Base-by-base conservation (phyloP, 371 early-diverging fungal genomes). In the Dichotomocladium elegans region DNA sequence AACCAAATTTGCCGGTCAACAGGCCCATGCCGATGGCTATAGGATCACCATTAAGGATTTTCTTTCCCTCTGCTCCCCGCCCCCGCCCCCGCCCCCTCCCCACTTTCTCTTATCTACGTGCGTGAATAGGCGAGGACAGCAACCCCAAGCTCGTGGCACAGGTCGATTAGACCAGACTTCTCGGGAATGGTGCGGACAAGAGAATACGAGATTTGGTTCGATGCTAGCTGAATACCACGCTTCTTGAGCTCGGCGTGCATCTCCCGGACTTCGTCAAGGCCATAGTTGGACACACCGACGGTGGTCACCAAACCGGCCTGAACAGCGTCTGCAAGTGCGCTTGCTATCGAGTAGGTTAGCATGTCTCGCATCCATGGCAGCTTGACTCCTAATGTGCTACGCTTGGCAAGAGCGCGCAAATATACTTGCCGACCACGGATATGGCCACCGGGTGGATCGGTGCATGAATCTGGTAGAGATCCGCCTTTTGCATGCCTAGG, bases 401-500 rank as follows among this genome's bases (percentile, higher is more conserved):
- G 17, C 14, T 14, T 19, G 12, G 6, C n/a, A 10, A 31, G 24
- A 4, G 21, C 9, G 21, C 8, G 24, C 15, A 25, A 28, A n/a
- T 14, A 34, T 24, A 60, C n/a, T 61, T 74, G 71, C 77, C 77
- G 47, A 77, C 66, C 2, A 72, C 71, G 43, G 78, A 74, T 21
- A 80, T 67, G 12, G 64, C 60, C 11, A 60, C 74, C 9, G 73
- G 56, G 44, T 79, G 80, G 10, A 82, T 72, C 4, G 90, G 85
- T 44, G 84, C 86, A 65, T 89, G 90, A 46, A 89, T 85, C 55
- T 89, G 81, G 55, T 84, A 87, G n/a, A 88, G 72, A 47, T 88
- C 87, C 3, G 80, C 58, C 28, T 78, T 76, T 19, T 81, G 69
- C 10, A 71, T 60, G 24, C 78, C 80, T 21, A 87, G 62, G 15